Conservation (phyloP, 495 filamentous ascomycete species). For the Podospora pseudopauciseta region DNA sequence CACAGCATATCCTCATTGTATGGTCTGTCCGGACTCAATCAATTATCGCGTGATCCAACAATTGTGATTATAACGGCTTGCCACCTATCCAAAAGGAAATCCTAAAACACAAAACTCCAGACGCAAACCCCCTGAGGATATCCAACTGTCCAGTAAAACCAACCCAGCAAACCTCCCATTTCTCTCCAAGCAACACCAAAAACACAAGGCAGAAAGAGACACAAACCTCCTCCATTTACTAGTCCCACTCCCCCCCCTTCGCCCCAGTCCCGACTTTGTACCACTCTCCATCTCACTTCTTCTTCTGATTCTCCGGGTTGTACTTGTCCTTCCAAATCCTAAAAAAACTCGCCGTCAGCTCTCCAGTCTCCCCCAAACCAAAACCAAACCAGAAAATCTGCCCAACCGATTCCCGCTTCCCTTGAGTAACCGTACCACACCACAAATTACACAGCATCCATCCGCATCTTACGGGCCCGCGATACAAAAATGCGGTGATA, state of each 20-base stretch:
- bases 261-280: background rate
- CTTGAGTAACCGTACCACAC: background rate
- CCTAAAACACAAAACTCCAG: background rate
- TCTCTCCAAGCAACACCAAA: background rate
- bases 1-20: background rate
- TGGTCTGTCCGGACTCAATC: background rate
- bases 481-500: background rate
- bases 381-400: background rate
- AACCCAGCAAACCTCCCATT: background rate
- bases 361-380: background rate
- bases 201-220: background rate
- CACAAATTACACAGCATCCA: background rate
- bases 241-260: background rate
- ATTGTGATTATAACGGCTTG: background rate
- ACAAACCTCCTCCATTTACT: background rate
- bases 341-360: conserved; percentile 9
- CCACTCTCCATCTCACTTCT: conserved; percentile 19
- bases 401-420: background rate
- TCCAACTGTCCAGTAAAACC: background rate
- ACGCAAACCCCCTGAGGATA: background rate
- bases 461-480: background rate
- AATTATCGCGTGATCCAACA: background rate
- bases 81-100: background rate
- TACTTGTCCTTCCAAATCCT: conserved; percentile 99
- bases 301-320: conserved; percentile 57